Evolutionary conservation across 352 stramenopile genomes (phyloP).

Genomic region (Globisporangium echinulatum): DNA sequence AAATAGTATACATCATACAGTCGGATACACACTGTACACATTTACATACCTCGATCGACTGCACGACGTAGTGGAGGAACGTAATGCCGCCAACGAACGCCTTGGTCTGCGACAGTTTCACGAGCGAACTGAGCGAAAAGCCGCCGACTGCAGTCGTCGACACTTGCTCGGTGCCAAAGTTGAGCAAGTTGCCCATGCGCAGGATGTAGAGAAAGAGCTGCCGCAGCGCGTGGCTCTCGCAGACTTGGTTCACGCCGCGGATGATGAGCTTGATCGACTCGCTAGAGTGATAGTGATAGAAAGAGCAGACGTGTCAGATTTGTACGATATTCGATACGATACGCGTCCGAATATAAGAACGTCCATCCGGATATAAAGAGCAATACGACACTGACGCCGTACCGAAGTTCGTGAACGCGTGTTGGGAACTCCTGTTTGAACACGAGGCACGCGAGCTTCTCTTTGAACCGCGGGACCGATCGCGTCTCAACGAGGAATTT

Average conservation of each 20-base stretch:
- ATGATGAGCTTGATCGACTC: slow-evolving; percentile 77
- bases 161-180: slow-evolving; percentile 56
- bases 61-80: slow-evolving; percentile 83
- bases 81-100: slow-evolving; percentile 77
- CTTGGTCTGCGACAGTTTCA: slow-evolving; percentile 86
- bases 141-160: slow-evolving; percentile 34
- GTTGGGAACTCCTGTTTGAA: slow-evolving; percentile 84
- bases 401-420: slow-evolving; percentile 64
- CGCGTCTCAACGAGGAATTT: slow-evolving; percentile 74
- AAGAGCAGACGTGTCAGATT: not conserved
- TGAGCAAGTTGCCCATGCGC: slow-evolving; percentile 32
- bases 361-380: not conserved
- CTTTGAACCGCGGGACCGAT: slow-evolving; percentile 58
- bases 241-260: slow-evolving; percentile 72
- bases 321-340: too few relatives aligned
- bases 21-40: not conserved
- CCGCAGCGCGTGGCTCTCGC: slow-evolving; percentile 57
- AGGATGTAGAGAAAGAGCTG: slow-evolving; percentile 87
- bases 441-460: slow-evolving; percentile 68
- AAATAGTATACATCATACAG: not conserved
- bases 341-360: too few relatives aligned
- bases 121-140: slow-evolving; percentile 72
- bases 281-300: slow-evolving; percentile 11
- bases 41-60: slow-evolving; percentile 55
- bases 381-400: slow-evolving; percentile 3